Base-by-base conservation (phyloP, 257 asterid genomes). In the Solanum pimpinellifolium region DNA sequence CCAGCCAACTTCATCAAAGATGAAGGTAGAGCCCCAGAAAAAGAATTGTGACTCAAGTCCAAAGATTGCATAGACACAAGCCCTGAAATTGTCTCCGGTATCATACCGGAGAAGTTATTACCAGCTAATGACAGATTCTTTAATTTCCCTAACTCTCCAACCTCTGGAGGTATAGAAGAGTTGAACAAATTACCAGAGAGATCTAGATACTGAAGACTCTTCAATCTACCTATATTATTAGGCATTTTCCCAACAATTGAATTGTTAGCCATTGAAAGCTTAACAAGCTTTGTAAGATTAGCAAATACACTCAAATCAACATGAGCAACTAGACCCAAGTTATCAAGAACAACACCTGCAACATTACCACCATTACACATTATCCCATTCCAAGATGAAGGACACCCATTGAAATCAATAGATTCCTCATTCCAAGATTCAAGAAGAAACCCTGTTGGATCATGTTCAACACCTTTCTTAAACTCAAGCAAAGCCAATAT, bases 321-420 rank as follows among this genome's bases (percentile, higher is more conserved):
- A 23, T 93, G 95, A 1, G 95, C 99, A 1, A 90, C 87, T 86
- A 97, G 86, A 31, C 96, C 96, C 41, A 95, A 89, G 84, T 94
- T 91, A 87, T 97, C 99, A 68, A 97, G 98, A 84, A 93, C 97
- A 89, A 97, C 97, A 1, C 94, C 99, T 7, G 98, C 99, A 33
- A 97, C 99, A 92, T 93, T 95, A n/a, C 94, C 98, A 70, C 97
- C 98, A 87, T 91, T 94, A 69, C 99, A 97, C 99, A 95, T 95
- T 49, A 97, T 95, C 62, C 99, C 99, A 84, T 97, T 97, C 99
- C 99, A 97, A 47, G 99, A 94, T 4, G 99, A 93, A 75, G 99
- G 99, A 86, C 99, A 97, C 27, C 99, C 99, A 78, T 97, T 94
- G 92, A 97, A 97, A 89, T 97, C 99, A 33, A 95, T 95, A 25